Evolutionary conservation across 495 filamentous ascomycete species (phyloP), one percentile per base, ranked within the genome.

Genomic region (Neurospora sp.): DNA sequence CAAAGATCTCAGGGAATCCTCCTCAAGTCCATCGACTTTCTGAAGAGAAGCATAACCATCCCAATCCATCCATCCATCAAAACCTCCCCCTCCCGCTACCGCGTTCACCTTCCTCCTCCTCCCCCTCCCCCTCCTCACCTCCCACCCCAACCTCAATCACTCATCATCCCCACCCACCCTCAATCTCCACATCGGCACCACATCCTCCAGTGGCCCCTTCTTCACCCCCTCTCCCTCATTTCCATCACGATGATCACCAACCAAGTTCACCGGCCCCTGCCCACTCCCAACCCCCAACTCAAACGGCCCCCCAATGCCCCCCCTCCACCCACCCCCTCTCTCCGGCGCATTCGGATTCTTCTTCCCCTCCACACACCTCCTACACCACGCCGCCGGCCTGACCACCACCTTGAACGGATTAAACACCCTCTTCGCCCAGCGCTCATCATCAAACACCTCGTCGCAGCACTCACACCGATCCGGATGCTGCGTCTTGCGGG

Each of bases 381-480:
- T 16, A 38, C 77, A 78, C 22, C 72, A 78, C 6, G 72, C 76
- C 22, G 69, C 68, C 5, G 75, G 73, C 18, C 77, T 35, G 0
- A 72, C 39, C 7, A 61, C 38, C 1, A 69, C 75, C 2, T 72
- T 40, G 38, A 75, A 75, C 1, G 77, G 77, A 20, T 74, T 72
- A 14, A 69, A 78, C 71, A 75, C 59, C 69, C 69, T 71, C 69
- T 73, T 71, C 41, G 45, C 71, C 18, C n/a, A 12, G 0, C 40
- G 10, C 7, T 18, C 40, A 1, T 70, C 70, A 27, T 73, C 74
- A 70, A 78, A 78, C 48, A 72, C 53, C 9, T 72, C 71, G 8
- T 74, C 37, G 12, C 77, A 78, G 1, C 20, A 0, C 18, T 65
- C 73, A 42, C 77, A 78, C 16, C 77, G 73, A 10, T 78, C 77